Conservation (phyloP, 345 rosid species). For the Diplotaxis tenuifolia region DNA sequence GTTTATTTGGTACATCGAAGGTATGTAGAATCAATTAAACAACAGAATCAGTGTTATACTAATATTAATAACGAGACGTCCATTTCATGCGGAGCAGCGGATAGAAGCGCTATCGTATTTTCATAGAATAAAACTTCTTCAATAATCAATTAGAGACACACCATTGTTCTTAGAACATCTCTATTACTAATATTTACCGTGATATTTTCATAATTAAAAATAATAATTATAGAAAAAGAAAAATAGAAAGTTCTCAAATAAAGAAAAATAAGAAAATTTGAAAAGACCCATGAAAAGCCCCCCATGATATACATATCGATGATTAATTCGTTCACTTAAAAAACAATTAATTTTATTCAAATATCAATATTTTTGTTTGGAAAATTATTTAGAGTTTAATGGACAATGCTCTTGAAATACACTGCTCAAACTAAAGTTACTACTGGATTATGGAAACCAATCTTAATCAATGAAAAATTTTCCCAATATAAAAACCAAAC, state of each 20-base stretch:
- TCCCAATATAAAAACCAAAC: background rate
- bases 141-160: background rate
- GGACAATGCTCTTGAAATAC: background rate
- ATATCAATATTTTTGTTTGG: background rate
- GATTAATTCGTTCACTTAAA: background rate
- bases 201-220: background rate
- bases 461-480: background rate
- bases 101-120: background rate
- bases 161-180: background rate
- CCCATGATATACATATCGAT: background rate
- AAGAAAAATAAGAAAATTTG: background rate
- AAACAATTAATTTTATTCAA: background rate
- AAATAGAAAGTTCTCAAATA: background rate
- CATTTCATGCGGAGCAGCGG: background rate
- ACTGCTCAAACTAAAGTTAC: background rate
- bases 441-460: background rate
- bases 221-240: background rate
- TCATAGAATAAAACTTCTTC: background rate
- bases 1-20: conserved; percentile 25
- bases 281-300: background rate
- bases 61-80: conserved; percentile 9
- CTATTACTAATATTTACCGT: background rate
- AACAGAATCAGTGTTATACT: background rate
- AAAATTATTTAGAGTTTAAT: background rate
- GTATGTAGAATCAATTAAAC: background rate